These are phyloP conservation scores for Fusarium sp. DNA, from an alignment of 2,329 filamentous ascomycete species.

Conservation along the genomic window DNA sequence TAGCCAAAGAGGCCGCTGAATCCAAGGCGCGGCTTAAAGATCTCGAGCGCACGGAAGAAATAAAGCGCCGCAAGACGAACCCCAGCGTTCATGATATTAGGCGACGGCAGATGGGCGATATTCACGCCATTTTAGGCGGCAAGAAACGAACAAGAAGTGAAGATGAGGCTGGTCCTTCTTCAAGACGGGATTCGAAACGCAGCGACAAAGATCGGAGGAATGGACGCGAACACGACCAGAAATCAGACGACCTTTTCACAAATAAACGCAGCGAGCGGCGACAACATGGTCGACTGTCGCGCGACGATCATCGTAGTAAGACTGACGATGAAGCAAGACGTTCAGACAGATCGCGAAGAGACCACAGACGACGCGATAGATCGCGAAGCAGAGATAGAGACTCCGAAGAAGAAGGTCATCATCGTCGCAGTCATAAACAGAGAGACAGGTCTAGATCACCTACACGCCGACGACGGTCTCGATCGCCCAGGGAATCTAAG, in stretches of 20 bases:
- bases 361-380: slow-evolving; percentile 35
- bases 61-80: slow-evolving; percentile 58
- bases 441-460: slow-evolving; percentile 47
- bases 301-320: slow-evolving; percentile 35
- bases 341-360: slow-evolving; percentile 26
- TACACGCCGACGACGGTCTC: slow-evolving; percentile 46
- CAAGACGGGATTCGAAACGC: slow-evolving; percentile 31
- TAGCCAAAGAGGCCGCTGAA: slow-evolving; percentile 86
- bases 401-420: slow-evolving; percentile 28
- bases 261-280: slow-evolving; percentile 34
- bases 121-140: slow-evolving; percentile 68
- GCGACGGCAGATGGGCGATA: slow-evolving; percentile 70
- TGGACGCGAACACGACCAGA: slow-evolving; percentile 10
- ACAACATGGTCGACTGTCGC: slow-evolving; percentile 45
- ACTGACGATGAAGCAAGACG: slow-evolving; percentile 30
- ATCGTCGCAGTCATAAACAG: slow-evolving; percentile 31
- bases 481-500: slow-evolving; percentile 49
- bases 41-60: slow-evolving; percentile 64
- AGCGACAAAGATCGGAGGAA: slow-evolving; percentile 11
- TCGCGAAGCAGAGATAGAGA: slow-evolving; percentile 31
- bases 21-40: slow-evolving; percentile 76
- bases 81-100: slow-evolving; percentile 65
- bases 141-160: slow-evolving; percentile 51
- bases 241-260: slow-evolving; percentile 40
- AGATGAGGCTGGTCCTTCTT: slow-evolving; percentile 38